Conservation (phyloP, 208 protist species). For the Novymonas esmeraldas region DNA sequence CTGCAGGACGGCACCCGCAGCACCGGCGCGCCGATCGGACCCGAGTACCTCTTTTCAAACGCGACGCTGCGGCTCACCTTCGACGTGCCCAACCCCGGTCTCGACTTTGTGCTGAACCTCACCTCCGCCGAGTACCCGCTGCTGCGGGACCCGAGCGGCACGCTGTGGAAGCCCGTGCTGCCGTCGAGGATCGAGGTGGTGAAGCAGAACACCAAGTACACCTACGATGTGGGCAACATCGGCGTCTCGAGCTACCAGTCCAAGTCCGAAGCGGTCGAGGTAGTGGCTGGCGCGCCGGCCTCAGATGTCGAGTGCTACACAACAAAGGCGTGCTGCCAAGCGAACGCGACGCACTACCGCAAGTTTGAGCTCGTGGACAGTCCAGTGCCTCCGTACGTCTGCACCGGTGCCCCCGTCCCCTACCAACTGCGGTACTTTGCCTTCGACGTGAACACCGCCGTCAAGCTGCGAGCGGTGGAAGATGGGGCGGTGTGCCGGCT, state of each 20-base stretch:
- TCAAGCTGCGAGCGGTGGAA: not conserved
- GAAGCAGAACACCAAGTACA: constrained; percentile 29
- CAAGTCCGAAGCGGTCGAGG: constrained; percentile 24
- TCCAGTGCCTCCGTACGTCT: constrained; percentile 28
- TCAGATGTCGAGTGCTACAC: constrained; percentile 17
- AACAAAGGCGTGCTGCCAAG: constrained; percentile 20
- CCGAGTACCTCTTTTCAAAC: constrained; percentile 14
- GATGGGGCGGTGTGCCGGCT: not conserved
- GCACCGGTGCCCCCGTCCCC: constrained; percentile 10
- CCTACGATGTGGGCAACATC: constrained; percentile 25
- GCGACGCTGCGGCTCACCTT: constrained; percentile 21
- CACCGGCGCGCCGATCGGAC: constrained; percentile 4
- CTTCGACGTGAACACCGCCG: constrained; percentile 2
- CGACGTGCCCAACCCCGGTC: constrained; percentile 29
- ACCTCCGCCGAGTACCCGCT: constrained; percentile 19
- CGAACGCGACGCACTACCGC: constrained; percentile 18
- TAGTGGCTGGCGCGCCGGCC: constrained; percentile 9
- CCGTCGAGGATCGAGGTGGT: constrained; percentile 19
- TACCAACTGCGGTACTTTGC: constrained; percentile 10
- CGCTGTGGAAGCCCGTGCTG: constrained; percentile 17
- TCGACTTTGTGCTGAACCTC: constrained; percentile 32
- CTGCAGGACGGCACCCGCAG: constrained; percentile 3
- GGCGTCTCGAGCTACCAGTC: constrained; percentile 26
- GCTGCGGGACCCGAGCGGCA: constrained; percentile 19
- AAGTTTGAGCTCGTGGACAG: constrained; percentile 30